Evolutionary conservation across 1,284 basidiomycete genomes (phyloP), one percentile per base, ranked within the genome.

Genomic region (Ganoderma meredithae): DNA sequence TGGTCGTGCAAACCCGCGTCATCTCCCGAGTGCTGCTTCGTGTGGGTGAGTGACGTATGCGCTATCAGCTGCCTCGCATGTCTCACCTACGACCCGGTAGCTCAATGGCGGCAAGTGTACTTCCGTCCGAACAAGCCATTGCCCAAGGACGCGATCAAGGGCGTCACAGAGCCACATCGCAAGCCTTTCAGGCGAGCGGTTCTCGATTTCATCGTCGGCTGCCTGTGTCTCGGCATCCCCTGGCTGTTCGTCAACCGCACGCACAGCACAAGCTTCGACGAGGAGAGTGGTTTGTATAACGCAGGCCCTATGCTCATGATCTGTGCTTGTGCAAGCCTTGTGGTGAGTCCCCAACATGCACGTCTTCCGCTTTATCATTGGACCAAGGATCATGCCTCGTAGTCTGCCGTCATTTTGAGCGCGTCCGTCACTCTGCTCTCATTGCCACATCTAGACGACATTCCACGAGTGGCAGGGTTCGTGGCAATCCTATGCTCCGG

Each of bases 381-480:
- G 44, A 15, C 33, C 3, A n/a, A 9, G 13, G 9, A 7, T 39
- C 6, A 1, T 17, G 22, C 39, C 7, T 36, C 10, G 36, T 65
- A 94, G 92, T 91, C 92, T 73, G 91, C 91, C 36, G 85, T 93
- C 64, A 85, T 94, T 22, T 81, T 94, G 65, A 92, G 91, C 74
- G 90, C 91, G 49, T 90, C 91, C 55, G 89, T 93, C 65, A 93
- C 91, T 39, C 88, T 94, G 80, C 85, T 94, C 75, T 87, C 90
- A 62, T 83, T 94, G 53, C 90, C 91, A 71, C 90, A 88, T 47
- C 73, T 94, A 77, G 89, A 90, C 76, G 85, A 81, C 66, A 72
- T 89, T 68, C 80, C 89, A 67, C 85, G 91, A 63, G 81, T 88
- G 62, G 85, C 88, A 15, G 89, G 87, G 41, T 83, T 93, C 72